A percentile compares a stretch with the other conserved stretches of the same genome.
Evolutionary conservation across 129 eudicot species (phyloP).

Genomic region (Ambrosia artemisiifolia): DNA sequence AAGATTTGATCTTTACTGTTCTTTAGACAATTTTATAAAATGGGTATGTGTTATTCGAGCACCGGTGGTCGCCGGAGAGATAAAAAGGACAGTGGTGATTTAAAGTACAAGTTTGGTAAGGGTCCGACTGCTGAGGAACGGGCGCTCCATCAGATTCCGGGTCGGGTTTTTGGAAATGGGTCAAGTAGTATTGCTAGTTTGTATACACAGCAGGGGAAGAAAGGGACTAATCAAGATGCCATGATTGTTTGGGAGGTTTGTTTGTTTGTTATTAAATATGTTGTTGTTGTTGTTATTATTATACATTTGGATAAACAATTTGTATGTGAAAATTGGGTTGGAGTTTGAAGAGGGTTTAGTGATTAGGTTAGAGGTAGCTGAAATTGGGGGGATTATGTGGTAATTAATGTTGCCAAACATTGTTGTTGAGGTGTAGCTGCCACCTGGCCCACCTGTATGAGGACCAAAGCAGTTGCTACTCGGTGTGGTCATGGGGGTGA

Average conservation of each 20-base stretch:
- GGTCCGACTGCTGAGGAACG: constrained; percentile 48
- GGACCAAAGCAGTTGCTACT: background rate
- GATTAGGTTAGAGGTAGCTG: constrained; percentile 6
- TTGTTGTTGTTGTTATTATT: too few species aligned
- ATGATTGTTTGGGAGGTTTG: constrained; percentile 96
- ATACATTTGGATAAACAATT: background rate
- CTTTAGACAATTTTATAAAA: background rate
- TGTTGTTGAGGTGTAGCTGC: background rate
- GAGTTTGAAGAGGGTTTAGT: background rate
- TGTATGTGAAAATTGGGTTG: background rate
- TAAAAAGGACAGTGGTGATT: constrained; percentile 29
- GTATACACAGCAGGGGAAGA: constrained; percentile 86
- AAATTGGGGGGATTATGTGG: background rate
- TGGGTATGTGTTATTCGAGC: constrained; percentile 63
- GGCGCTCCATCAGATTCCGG: constrained; percentile 50
- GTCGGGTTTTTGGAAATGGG: constrained; percentile 65
- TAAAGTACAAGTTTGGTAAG: constrained; percentile 43
- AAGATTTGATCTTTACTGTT: background rate
- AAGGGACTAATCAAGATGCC: constrained; percentile 93
- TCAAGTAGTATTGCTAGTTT: constrained; percentile 51
- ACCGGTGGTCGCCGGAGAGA: constrained; percentile 10
- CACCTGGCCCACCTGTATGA: background rate
- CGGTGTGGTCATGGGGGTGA: too few species aligned
- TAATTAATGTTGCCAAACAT: background rate
- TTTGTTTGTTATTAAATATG: constrained; percentile 3